These are phyloP conservation scores for Knoxdaviesia proteae DNA, from an alignment of 2,329 filamentous ascomycete genomes.

Conservation along the genomic window DNA sequence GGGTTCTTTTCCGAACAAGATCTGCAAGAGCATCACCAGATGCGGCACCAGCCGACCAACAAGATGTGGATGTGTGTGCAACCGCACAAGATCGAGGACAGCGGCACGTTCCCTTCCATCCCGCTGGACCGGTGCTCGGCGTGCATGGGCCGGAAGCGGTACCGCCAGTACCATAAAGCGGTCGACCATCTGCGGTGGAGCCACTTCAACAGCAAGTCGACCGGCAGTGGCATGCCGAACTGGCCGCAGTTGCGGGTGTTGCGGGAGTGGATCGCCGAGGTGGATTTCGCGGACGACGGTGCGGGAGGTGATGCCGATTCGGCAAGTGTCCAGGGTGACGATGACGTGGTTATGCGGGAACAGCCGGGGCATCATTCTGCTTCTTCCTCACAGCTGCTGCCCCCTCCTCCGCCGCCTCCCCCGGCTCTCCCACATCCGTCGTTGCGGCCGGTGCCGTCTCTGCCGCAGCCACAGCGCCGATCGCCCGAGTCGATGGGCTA, in stretches of 20 bases:
- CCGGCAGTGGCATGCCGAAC: conserved; percentile 35
- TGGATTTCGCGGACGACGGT: conserved; percentile 26
- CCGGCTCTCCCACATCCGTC: no score
- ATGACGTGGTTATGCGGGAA: no score
- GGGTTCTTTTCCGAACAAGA: conserved; percentile 88
- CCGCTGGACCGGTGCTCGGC: conserved; percentile 34
- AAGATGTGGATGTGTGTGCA: conserved; percentile 36
- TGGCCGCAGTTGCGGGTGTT: conserved; percentile 36
- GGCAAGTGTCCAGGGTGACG: not conserved
- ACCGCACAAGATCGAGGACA: conserved; percentile 16
- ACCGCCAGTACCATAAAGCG: conserved; percentile 38
- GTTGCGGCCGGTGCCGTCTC: no score
- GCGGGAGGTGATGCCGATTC: conserved; percentile 20
- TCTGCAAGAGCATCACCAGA: conserved; percentile 44
- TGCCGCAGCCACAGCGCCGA: no score
- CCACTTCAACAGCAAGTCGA: conserved; percentile 33
- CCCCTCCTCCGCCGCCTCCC: no score
- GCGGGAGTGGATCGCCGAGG: conserved; percentile 40
- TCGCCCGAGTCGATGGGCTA: no score
- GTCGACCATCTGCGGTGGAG: conserved; percentile 35
- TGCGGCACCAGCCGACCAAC: conserved; percentile 32
- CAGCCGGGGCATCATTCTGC: no score
- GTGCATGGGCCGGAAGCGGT: conserved; percentile 33
- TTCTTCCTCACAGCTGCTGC: no score
- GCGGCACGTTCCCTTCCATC: conserved; percentile 22